Evolutionary conservation across 345 rosid species (phyloP), one percentile per base, ranked within the genome.

Genomic region (Abelmoschus esculentus): DNA sequence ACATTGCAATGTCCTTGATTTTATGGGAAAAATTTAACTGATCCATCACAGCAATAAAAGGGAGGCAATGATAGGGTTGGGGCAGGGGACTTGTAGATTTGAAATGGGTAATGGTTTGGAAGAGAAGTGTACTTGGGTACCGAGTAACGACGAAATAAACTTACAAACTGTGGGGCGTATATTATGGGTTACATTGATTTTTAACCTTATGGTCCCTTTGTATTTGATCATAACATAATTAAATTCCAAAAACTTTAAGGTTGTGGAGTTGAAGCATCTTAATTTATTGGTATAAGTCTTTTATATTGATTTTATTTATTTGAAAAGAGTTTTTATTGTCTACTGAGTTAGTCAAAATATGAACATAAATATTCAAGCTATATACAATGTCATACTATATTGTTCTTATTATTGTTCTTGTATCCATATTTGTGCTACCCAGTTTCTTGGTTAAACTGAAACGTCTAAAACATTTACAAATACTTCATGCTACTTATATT

Each of bases 321-420:
- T 62, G 26, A 18, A 32, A 60, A 18, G n/a, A 62, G 31, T 62
- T 62, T 62, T 18, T 62, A 62, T 44, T n/a, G 66, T 62, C 31
- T 62, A 40, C 50, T 62, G 42, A 31, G 17, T 64, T 64, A 66
- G 29, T 29, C 0, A 49, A 66, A 8, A 22, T 49, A 11, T 29
- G 29, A n/a, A 17, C 14, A 29, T 29, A 14, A 47, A 29, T 47
- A 47, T 66, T 66, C 42, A 49, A 32, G 5, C 54, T 65, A 7
- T 28, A 49, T 42, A 64, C 18, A 42, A 5, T 44, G 34, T 18
- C 29, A 3, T 29, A 22, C 19, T 19, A 63, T 10, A 56, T 56
- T 47, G 22, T 28, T 14, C 19, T 7, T 14, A 46, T 15, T 40
- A 63, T 9, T 28, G 4, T 63, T 10, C 31, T 5, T 2, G 1